Percentiles rank a stretch among this genome's conserved stretches.
phyloP scores from a whole-genome alignment of 352 stramenopile species.

The Lagenidium giganteum region DNA sequence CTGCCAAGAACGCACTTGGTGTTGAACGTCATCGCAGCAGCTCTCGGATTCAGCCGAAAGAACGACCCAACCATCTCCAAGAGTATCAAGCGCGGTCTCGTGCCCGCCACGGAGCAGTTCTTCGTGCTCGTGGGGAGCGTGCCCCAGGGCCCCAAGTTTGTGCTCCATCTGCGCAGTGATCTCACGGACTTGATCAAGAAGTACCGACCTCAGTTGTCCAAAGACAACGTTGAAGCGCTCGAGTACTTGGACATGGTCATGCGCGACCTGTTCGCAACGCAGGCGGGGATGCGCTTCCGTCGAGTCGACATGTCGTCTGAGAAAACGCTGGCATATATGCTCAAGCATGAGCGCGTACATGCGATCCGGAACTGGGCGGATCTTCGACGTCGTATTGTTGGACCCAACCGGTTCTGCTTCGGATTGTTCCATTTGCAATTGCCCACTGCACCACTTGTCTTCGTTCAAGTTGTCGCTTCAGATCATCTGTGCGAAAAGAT shows the following conservation, averaged over 20 bases:
- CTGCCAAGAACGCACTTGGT: slow-evolving; percentile 75
- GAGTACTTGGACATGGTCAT: slow-evolving; percentile 80
- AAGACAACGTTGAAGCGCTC: slow-evolving; percentile 50
- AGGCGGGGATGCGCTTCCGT: slow-evolving; percentile 75
- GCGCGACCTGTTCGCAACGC: slow-evolving; percentile 77
- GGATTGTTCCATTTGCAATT: slow-evolving; percentile 84
- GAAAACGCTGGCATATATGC: slow-evolving; percentile 58
- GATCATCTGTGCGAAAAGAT: slow-evolving; percentile 64
- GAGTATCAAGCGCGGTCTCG: slow-evolving; percentile 79
- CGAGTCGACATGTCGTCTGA: slow-evolving; percentile 71
- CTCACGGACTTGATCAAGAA: slow-evolving; percentile 47
- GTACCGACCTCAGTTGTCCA: slow-evolving; percentile 35
- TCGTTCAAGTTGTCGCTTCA: slow-evolving; percentile 71
- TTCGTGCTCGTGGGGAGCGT: slow-evolving; percentile 72
- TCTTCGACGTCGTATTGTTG: slow-evolving; percentile 50
- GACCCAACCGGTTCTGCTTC: slow-evolving; percentile 70
- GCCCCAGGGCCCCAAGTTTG: slow-evolving; percentile 61
- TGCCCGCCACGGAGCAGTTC: slow-evolving; percentile 77
- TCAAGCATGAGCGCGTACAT: slow-evolving; percentile 79
- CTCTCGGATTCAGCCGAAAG: slow-evolving; percentile 72
- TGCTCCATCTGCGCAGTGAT: slow-evolving; percentile 68
- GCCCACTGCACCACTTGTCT: slow-evolving; percentile 60
- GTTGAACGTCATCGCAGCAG: slow-evolving; percentile 69
- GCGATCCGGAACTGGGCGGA: slow-evolving; percentile 62
- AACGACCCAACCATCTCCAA: slow-evolving; percentile 83